Conservation (phyloP, 2,329 filamentous ascomycete species). For the Cercospora zeina region DNA sequence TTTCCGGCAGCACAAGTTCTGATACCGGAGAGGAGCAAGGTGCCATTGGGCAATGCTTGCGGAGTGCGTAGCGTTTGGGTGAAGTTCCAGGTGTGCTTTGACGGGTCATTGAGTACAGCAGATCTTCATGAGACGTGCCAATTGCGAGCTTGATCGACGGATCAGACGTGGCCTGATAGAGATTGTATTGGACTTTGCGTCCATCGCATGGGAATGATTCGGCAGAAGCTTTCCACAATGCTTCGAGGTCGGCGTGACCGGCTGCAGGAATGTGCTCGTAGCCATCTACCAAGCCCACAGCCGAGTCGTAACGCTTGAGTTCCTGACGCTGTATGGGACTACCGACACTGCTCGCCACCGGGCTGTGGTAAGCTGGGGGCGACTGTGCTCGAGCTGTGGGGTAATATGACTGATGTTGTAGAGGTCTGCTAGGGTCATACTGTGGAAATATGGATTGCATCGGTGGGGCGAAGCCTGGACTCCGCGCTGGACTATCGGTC, state of each 20-base stretch:
- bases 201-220: slow-evolving; percentile 30
- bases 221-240: slow-evolving; percentile 36
- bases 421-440: slow-evolving; percentile 67
- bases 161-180: slow-evolving; percentile 29
- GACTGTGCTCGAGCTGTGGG: slow-evolving; percentile 61
- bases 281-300: slow-evolving; percentile 34
- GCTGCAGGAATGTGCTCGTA: slow-evolving; percentile 38
- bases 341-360: slow-evolving; percentile 63
- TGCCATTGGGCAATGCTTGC: slow-evolving; percentile 31
- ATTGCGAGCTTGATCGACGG: slow-evolving; percentile 30
- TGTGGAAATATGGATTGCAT: slow-evolving; percentile 74
- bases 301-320: slow-evolving; percentile 35
- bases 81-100: slow-evolving; percentile 11
- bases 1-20: slow-evolving; percentile 30
- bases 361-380: slow-evolving; percentile 57
- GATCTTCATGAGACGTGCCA: slow-evolving; percentile 28
- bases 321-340: slow-evolving; percentile 34
- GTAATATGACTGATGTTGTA: slow-evolving; percentile 69
- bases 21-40: slow-evolving; percentile 30
- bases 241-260: slow-evolving; percentile 30
- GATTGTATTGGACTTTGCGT: slow-evolving; percentile 35
- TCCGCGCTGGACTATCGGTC: slow-evolving; percentile 10
- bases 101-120: slow-evolving; percentile 35
- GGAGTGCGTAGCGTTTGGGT: slow-evolving; percentile 30
- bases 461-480: slow-evolving; percentile 39